A percentile compares a stretch with the other conserved stretches of the same genome.
phyloP scores from a whole-genome alignment of 305 asterid genomes.

The Fraxinus angustifolia region DNA sequence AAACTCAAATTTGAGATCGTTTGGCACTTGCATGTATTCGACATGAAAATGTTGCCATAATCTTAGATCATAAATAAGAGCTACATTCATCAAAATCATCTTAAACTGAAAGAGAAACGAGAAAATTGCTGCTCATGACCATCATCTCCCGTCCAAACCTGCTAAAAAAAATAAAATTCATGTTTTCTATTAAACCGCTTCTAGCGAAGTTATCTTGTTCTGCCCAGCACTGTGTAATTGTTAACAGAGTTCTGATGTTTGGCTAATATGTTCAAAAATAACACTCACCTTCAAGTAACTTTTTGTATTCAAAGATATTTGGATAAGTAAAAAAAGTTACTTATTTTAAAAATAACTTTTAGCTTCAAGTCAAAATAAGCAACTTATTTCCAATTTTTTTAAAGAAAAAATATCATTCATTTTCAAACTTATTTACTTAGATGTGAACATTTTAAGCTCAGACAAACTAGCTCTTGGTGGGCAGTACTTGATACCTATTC shows the following conservation, averaged over 20 bases:
- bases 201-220: too few relatives aligned
- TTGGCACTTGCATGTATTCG: background rate
- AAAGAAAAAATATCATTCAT: too few relatives aligned
- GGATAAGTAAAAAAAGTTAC: background rate
- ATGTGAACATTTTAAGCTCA: too few relatives aligned
- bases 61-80: background rate
- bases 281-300: background rate
- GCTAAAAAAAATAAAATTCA: background rate
- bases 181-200: background rate
- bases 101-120: background rate
- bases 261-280: background rate
- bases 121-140: background rate
- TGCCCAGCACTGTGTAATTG: background rate
- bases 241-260: background rate
- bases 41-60: background rate
- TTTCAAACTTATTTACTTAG: too few relatives aligned
- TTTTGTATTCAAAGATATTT: background rate
- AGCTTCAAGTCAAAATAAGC: background rate
- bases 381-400: background rate
- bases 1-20: background rate
- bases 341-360: background rate
- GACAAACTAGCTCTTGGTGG: background rate
- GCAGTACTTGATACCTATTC: background rate
- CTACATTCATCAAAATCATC: background rate
- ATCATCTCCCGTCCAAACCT: constrained; percentile 27